Base-by-base conservation (phyloP, 306 rosid species). In the Carpinus viminea region DNA sequence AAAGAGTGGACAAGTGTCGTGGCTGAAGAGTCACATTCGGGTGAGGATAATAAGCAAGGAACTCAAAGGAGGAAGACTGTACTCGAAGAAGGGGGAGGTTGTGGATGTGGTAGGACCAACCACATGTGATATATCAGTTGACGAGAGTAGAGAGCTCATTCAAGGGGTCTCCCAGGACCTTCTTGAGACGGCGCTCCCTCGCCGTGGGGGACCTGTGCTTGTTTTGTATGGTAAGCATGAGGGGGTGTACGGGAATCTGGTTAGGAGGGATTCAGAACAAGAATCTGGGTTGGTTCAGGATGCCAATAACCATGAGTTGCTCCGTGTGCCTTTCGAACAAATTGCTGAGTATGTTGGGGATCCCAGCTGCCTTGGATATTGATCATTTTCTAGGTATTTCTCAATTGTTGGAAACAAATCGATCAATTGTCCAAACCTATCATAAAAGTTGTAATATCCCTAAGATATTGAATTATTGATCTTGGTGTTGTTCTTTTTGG, bases 321-420 rank as follows among this genome's bases (percentile, higher is more conserved):
- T 86, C 55, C 85, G 78, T 76, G 95, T 94, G 81, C 82, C 65
- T 31, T 87, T 94, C 34, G 93, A 89, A 72, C 93, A 94, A 66
- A 86, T 94, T 79, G 97, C 98, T 2, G 97, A 94, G 82, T 94
- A 80, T 64, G 74, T 88, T 1, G 98, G 98, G 59, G 97, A 94
- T 47, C 97, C 97, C 18, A 89, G 89, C 78, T 78, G 87, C 55
- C 79, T 94, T 65, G 96, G 96, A 45, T 91, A 91, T 83, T 94
- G 90, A 92, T 82, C 9, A 20, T 7, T n/a, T 4, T 55, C 15
- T 48, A 48, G 52, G 52, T 48, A 10, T 48, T 48, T 48, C 52
- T 41, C 45, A 41, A 41, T 41, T 41, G 45, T 41, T 5, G 45
- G 45, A 41, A 5, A 41, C 7, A 5, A 41, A 41, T 41, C 7